phyloP scores from a whole-genome alignment of 176 grass and related monocot species.

The Leersia perrieri region DNA sequence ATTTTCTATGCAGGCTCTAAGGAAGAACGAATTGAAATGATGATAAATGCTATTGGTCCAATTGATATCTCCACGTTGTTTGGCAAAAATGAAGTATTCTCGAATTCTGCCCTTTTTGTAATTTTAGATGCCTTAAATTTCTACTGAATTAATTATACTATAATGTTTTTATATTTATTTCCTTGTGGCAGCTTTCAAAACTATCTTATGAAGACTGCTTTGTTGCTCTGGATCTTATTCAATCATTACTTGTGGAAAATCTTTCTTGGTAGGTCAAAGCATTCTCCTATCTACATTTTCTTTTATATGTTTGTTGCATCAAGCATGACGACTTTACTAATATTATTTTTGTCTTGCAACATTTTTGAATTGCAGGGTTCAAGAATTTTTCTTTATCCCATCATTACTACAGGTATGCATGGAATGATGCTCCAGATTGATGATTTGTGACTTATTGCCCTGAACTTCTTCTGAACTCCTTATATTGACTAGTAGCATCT shows the following conservation, averaged over 20 bases:
- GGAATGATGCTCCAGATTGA: not conserved
- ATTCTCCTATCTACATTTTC: not conserved
- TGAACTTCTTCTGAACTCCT: not conserved
- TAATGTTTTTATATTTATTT: not conserved
- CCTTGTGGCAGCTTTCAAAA: slow-evolving; percentile 62
- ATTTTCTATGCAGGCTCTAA: no score
- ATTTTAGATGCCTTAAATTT: no score
- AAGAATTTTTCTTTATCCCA: slow-evolving; percentile 63
- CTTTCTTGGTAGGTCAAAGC: slow-evolving; percentile 54
- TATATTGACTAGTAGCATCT: not conserved
- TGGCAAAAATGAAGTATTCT: no score
- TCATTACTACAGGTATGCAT: slow-evolving; percentile 71
- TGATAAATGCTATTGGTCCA: no score
- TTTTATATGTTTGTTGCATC: slow-evolving; percentile 7
- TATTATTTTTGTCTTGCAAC: slow-evolving; percentile 4
- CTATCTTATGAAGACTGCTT: slow-evolving; percentile 88
- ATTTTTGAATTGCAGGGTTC: slow-evolving; percentile 59
- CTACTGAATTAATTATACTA: no score
- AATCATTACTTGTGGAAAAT: no score
- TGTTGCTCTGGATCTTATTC: slow-evolving; percentile 54
- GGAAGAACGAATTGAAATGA: no score
- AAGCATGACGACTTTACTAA: no score
- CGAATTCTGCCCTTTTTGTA: no score
- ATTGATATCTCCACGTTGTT: no score
- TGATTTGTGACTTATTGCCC: not conserved